A percentile compares a stretch with the other conserved stretches of the same genome.
These are phyloP conservation scores for Fusarium dimerum DNA, from an alignment of 2,329 filamentous ascomycete species.

Conservation along the genomic window DNA sequence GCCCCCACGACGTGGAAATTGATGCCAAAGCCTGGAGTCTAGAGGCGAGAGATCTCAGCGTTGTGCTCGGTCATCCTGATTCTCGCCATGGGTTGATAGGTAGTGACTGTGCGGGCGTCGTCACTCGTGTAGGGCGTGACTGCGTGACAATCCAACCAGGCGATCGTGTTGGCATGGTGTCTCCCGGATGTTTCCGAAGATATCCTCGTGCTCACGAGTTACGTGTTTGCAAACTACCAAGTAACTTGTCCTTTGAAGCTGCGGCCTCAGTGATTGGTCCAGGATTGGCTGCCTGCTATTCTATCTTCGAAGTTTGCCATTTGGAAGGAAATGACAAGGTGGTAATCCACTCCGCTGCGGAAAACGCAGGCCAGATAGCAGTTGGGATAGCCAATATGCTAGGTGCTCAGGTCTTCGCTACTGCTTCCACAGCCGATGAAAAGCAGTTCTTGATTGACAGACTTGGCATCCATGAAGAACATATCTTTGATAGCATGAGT, in stretches of 20 bases:
- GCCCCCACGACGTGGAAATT: neutral
- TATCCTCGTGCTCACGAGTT: neutral
- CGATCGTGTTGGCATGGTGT: neutral
- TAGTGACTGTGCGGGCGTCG: neutral
- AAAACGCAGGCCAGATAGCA: neutral
- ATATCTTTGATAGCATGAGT: neutral
- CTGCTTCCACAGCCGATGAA: fast-evolving
- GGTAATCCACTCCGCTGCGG: neutral
- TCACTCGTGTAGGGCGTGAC: neutral
- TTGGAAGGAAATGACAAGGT: neutral
- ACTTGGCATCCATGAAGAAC: fast-evolving
- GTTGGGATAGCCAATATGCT: neutral
- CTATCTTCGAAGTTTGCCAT: neutral
- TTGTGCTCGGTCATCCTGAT: neutral
- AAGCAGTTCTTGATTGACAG: fast-evolving
- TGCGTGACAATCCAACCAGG: neutral
- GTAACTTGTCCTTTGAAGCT: neutral
- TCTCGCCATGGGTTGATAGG: neutral
- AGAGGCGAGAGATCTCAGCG: neutral
- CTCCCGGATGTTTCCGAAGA: neutral
- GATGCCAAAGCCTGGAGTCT: neutral
- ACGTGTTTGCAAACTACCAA: neutral
- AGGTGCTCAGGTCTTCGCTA: fast-evolving
- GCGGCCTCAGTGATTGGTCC: fast-evolving
- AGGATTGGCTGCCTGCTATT: neutral